phyloP scores from a whole-genome alignment of 768 basidiomycete genomes.

The Rhodotorula diobovata region DNA sequence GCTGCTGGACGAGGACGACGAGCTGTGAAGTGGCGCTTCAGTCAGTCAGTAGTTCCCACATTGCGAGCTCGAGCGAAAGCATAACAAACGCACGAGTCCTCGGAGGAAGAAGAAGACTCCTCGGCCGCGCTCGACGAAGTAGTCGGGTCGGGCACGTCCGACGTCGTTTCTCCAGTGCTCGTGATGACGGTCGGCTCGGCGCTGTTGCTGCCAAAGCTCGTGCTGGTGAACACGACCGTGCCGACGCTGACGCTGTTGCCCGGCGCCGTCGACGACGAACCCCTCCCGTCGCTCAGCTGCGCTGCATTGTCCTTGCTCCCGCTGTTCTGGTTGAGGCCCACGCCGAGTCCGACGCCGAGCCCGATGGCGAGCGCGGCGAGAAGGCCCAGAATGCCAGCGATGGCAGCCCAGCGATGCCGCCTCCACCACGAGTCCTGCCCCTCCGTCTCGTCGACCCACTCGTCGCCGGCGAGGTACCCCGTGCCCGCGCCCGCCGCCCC shows the following conservation, averaged over 20 bases:
- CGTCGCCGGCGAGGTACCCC: background rate
- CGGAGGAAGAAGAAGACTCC: background rate
- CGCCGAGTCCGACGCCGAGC: slow-evolving; percentile 29
- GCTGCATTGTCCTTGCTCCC: slow-evolving; percentile 12
- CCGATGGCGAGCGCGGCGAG: slow-evolving; percentile 19
- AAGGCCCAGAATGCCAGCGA: slow-evolving; percentile 11
- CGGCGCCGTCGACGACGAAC: background rate
- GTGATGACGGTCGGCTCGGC: background rate
- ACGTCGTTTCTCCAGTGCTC: background rate
- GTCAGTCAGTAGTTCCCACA: background rate
- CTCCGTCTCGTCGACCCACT: slow-evolving; percentile 14
- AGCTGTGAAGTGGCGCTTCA: no score
- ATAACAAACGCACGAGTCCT: background rate
- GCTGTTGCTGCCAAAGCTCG: background rate
- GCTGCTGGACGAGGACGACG: background rate
- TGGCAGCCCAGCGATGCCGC: slow-evolving; percentile 1
- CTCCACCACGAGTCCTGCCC: background rate
- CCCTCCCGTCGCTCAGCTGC: background rate
- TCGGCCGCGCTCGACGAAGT: background rate
- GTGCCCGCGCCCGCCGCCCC: background rate
- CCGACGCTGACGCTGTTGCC: slow-evolving; percentile 4
- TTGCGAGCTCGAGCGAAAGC: background rate
- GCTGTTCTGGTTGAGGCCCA: slow-evolving; percentile 18
- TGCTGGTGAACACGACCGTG: slow-evolving; percentile 12
- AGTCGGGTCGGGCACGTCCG: background rate